A percentile compares a stretch with the other conserved stretches of the same genome.
These are phyloP conservation scores for Bacidia gigantensis DNA, from an alignment of 495 filamentous ascomycete species.

Conservation along the genomic window DNA sequence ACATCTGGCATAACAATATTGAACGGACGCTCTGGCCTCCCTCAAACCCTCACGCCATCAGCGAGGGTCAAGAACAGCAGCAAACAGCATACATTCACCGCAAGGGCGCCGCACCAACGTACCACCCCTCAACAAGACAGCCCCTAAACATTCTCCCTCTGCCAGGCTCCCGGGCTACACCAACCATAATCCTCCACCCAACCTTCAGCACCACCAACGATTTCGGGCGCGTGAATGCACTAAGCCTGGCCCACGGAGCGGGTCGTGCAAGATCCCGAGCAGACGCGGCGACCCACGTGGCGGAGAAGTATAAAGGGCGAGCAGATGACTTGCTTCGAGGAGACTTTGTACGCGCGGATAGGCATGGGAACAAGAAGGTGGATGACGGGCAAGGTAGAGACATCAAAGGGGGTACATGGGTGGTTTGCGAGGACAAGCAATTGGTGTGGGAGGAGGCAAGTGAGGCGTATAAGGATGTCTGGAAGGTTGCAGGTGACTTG, in stretches of 20 bases:
- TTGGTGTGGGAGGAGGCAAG: slow-evolving; percentile 29
- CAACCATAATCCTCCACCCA: slow-evolving; percentile 25
- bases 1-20: slow-evolving; percentile 29
- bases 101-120: slow-evolving; percentile 27
- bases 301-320: slow-evolving; percentile 12
- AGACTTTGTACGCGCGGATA: slow-evolving; percentile 14
- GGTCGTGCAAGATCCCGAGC: slow-evolving; percentile 24
- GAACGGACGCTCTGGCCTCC: slow-evolving; percentile 20
- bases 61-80: background rate
- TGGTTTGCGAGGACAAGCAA: slow-evolving; percentile 27
- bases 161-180: slow-evolving; percentile 26
- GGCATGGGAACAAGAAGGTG: slow-evolving; percentile 12
- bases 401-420: slow-evolving; percentile 22
- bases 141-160: slow-evolving; percentile 23
- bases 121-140: slow-evolving; percentile 6
- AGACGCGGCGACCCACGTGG: slow-evolving; percentile 18
- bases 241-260: slow-evolving; percentile 26
- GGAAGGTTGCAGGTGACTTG: slow-evolving; percentile 24
- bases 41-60: background rate
- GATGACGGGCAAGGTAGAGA: slow-evolving; percentile 10
- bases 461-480: slow-evolving; percentile 29
- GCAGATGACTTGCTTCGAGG: slow-evolving; percentile 11
- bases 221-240: slow-evolving; percentile 20
- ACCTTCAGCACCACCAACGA: slow-evolving; percentile 14
- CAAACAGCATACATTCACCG: slow-evolving; percentile 24